Percentiles rank a stretch among this genome's conserved stretches.
Conservation (phyloP, 2,329 filamentous ascomycete genomes). For the Stemphylium vesicarium region DNA sequence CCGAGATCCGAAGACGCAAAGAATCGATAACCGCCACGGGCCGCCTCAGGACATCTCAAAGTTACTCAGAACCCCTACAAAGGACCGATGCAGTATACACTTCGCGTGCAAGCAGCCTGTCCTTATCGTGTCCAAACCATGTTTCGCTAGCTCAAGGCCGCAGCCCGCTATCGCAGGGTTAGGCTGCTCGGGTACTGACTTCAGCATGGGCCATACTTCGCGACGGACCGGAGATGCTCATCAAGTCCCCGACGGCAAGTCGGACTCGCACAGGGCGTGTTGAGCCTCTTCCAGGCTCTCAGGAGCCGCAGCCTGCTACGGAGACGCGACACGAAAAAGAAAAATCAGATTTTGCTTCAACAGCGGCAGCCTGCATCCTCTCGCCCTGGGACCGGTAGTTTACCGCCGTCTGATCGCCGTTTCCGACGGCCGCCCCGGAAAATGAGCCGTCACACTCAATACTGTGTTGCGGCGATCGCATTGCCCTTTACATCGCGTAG, state of each 20-base stretch:
- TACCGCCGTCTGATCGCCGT: neutral
- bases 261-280: constrained; percentile 7
- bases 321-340: constrained; percentile 7
- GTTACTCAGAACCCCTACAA: neutral
- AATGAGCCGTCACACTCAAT: neutral
- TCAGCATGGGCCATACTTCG: constrained; percentile 11
- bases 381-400: neutral
- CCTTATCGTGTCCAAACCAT: constrained; percentile 4
- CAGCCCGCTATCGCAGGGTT: constrained; percentile 8
- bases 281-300: constrained; percentile 20
- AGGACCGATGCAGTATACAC: constrained; percentile 2
- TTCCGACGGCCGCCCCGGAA: constrained; percentile 5
- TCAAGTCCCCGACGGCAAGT: constrained; percentile 17
- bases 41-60: constrained; percentile 6
- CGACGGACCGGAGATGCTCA: constrained; percentile 18
- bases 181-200: constrained; percentile 6
- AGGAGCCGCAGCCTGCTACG: constrained; percentile 6
- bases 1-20: constrained; percentile 16
- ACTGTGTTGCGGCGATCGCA: neutral
- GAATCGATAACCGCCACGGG: constrained; percentile 12
- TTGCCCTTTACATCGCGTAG: neutral
- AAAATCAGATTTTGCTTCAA: constrained; percentile 2
- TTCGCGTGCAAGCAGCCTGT: constrained; percentile 2
- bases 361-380: constrained; percentile 1
- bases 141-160: constrained; percentile 7